phyloP scores from a whole-genome alignment of 352 stramenopile species.

The Pythium monospermum region DNA sequence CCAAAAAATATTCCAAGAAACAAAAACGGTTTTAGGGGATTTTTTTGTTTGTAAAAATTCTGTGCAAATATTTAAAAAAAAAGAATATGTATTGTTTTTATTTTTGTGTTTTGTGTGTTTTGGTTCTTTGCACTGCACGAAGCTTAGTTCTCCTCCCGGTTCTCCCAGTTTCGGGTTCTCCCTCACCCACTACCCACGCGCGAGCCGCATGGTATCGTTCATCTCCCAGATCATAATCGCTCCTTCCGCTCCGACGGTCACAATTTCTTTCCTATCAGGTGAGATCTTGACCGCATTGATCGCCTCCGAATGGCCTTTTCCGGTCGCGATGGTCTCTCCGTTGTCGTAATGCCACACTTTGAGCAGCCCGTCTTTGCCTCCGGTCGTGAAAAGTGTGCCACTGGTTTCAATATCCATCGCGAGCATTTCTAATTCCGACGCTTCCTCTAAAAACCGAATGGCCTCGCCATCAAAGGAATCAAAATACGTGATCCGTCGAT shows the following conservation, averaged over 20 bases:
- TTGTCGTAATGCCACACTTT: slow-evolving; percentile 98
- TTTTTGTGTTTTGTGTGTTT: too few species aligned
- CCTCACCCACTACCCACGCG: too few species aligned
- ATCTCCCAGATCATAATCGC: slow-evolving; percentile 96
- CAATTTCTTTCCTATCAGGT: slow-evolving; percentile 89
- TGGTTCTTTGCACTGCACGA: too few species aligned
- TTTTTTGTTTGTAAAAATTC: too few species aligned
- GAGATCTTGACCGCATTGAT: slow-evolving; percentile 92
- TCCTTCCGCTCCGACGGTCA: slow-evolving; percentile 93
- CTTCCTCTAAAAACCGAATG: slow-evolving; percentile 93
- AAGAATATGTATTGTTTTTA: too few species aligned
- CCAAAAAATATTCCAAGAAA: too few species aligned
- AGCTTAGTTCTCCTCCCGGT: too few species aligned
- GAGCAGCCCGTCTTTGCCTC: slow-evolving; percentile 86
- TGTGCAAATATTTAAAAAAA: too few species aligned
- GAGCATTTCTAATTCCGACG: slow-evolving; percentile 86
- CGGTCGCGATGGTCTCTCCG: slow-evolving; percentile 82
- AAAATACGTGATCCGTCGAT: slow-evolving; percentile 96
- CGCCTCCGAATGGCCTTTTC: slow-evolving; percentile 91
- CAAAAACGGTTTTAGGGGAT: too few species aligned
- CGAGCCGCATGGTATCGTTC: slow-evolving; percentile 22
- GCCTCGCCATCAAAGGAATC: slow-evolving; percentile 93
- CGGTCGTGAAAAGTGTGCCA: slow-evolving; percentile 90
- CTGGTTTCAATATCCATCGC: slow-evolving; percentile 90
- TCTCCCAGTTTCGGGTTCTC: too few species aligned